Conservation (phyloP, 441 rosid genomes). For the Bruguiera hainesii region DNA sequence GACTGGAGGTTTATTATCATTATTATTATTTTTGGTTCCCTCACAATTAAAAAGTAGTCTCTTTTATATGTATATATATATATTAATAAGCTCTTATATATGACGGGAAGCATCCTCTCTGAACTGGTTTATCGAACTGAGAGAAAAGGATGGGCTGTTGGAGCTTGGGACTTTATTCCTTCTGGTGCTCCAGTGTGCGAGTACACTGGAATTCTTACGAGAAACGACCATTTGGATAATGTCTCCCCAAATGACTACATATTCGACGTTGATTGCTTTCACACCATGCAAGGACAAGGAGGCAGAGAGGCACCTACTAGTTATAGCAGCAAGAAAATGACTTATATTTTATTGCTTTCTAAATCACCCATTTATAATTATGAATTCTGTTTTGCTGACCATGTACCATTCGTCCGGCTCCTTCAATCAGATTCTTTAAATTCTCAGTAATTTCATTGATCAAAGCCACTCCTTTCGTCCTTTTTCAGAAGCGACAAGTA, state of each 20-base stretch:
- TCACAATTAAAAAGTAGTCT: slow-evolving; percentile 1
- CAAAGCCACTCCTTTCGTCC: slow-evolving; percentile 10
- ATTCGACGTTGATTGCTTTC: slow-evolving; percentile 63
- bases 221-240: slow-evolving; percentile 39
- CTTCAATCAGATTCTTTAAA: slow-evolving; percentile 4
- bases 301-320: slow-evolving; percentile 40
- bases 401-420: slow-evolving; percentile 1
- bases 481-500: slow-evolving; percentile 34
- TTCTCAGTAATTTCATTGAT: not conserved
- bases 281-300: slow-evolving; percentile 48
- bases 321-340: not conserved
- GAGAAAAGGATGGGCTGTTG: slow-evolving; percentile 64
- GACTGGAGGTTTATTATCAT: slow-evolving; percentile 39
- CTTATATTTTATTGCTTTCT: no score
- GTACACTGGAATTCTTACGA: slow-evolving; percentile 45
- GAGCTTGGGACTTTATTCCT: slow-evolving; percentile 57
- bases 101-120: slow-evolving; percentile 1
- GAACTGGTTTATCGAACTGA: slow-evolving; percentile 45
- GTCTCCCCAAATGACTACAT: slow-evolving; percentile 49
- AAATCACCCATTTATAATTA: no score
- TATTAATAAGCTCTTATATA: not conserved
- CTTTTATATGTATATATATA: not conserved
- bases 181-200: slow-evolving; percentile 57
- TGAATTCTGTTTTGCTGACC: no score
- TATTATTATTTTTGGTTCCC: not conserved